Evolutionary conservation across 768 basidiomycete genomes (phyloP).

Genomic region (Russula emetica): DNA sequence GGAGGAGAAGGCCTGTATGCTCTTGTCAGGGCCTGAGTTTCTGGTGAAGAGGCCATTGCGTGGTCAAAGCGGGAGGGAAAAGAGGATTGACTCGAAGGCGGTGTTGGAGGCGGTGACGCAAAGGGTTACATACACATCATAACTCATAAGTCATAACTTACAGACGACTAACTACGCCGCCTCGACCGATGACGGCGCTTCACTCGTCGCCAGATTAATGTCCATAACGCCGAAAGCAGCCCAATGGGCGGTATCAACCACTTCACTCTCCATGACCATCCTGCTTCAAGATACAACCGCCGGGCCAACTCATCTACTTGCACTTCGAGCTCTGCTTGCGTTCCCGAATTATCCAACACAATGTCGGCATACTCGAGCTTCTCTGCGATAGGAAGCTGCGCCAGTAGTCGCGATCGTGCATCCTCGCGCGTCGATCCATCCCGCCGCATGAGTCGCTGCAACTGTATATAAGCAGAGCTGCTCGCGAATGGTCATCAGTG

Average conservation of each 20-base stretch:
- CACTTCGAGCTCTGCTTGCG: slow-evolving; percentile 56
- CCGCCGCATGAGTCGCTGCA: slow-evolving; percentile 74
- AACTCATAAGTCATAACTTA: too few species aligned
- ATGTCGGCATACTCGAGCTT: slow-evolving; percentile 84
- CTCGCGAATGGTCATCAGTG: slow-evolving; percentile 1
- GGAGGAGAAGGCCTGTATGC: slow-evolving; percentile 39
- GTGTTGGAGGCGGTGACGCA: not conserved
- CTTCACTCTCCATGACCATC: slow-evolving; percentile 57
- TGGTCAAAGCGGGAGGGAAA: not conserved
- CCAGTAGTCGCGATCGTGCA: slow-evolving; percentile 67
- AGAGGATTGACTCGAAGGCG: not conserved
- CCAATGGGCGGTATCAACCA: slow-evolving; percentile 58
- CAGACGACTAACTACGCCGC: not conserved
- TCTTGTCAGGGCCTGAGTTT: slow-evolving; percentile 56
- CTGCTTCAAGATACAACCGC: slow-evolving; percentile 42
- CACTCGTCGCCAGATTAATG: slow-evolving; percentile 37
- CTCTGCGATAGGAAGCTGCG: slow-evolving; percentile 74
- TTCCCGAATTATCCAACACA: slow-evolving; percentile 87
- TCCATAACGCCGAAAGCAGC: slow-evolving; percentile 44
- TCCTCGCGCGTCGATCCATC: slow-evolving; percentile 62
- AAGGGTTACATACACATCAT: not conserved
- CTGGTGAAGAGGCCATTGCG: slow-evolving; percentile 31
- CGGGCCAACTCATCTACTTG: slow-evolving; percentile 47
- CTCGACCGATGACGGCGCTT: slow-evolving; percentile 21
- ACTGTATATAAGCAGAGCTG: slow-evolving; percentile 82